These are phyloP conservation scores for Xanthoceras sorbifolium DNA, from an alignment of 345 rosid species.

Conservation along the genomic window DNA sequence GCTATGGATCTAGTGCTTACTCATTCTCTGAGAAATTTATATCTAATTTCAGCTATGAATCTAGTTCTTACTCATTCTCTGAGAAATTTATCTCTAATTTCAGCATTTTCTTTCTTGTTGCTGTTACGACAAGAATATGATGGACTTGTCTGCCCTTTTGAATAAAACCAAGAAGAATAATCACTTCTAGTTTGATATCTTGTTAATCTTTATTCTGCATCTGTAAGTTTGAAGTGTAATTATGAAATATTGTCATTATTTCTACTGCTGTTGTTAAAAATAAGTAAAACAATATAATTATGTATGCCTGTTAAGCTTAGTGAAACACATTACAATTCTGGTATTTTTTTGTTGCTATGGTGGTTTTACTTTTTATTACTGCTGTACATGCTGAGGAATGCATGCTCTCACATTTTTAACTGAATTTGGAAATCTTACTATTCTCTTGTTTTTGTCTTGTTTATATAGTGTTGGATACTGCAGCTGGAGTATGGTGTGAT, in stretches of 20 bases:
- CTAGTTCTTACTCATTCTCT: background rate
- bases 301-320: background rate
- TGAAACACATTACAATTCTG: background rate
- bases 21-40: background rate
- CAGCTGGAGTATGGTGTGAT: constrained; percentile 99
- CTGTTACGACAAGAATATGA: background rate
- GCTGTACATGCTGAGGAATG: background rate
- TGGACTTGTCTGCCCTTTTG: background rate
- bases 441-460: constrained; percentile 25
- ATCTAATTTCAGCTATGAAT: background rate
- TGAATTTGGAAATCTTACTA: background rate
- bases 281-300: background rate
- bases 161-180: background rate
- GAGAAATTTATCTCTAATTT: background rate
- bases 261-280: background rate
- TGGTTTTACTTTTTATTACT: background rate
- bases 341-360: background rate
- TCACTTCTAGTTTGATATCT: background rate
- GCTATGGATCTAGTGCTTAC: background rate
- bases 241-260: background rate
- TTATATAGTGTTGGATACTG: constrained; percentile 92
- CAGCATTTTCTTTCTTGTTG: no score
- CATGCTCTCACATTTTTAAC: background rate
- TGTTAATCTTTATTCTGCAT: background rate
- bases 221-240: background rate